Percentiles rank a stretch among this genome's conserved stretches.
phyloP scores from a whole-genome alignment of 176 grass and related monocot genomes.

The Hsuehochloa calcarea region DNA sequence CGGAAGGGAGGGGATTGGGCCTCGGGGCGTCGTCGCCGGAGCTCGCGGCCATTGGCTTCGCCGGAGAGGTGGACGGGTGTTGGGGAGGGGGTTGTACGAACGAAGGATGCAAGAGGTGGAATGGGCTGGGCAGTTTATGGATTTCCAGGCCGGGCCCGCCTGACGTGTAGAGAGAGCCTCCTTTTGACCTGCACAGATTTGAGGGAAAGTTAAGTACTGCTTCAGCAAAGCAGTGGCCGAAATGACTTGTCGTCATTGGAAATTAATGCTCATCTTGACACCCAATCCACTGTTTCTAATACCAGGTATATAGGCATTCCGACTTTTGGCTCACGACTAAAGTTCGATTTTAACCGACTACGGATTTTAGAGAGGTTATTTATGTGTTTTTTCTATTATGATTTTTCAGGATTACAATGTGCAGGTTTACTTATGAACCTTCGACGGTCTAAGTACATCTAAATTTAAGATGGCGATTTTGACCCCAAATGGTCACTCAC shows the following conservation, averaged over 20 bases:
- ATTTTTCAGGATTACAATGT: too few relatives aligned
- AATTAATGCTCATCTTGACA: background rate
- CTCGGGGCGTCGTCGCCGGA: constrained; percentile 39
- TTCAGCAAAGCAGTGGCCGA: background rate
- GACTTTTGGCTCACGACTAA: too few relatives aligned
- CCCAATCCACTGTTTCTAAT: background rate
- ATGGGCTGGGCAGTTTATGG: constrained; percentile 47
- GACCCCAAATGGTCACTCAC: background rate
- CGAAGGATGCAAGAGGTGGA: background rate
- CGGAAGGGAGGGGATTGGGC: constrained; percentile 48
- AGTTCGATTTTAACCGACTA: too few relatives aligned
- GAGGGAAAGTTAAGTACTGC: constrained; percentile 15
- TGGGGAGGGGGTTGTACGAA: constrained; percentile 10
- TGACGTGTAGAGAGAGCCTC: constrained; percentile 1
- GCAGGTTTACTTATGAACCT: too few relatives aligned
- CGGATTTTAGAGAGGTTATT: too few relatives aligned
- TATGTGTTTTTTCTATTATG: too few relatives aligned
- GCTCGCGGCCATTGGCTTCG: constrained; percentile 41
- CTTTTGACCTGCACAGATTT: constrained; percentile 31
- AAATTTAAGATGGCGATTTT: background rate
- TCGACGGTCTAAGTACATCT: background rate
- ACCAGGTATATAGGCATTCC: background rate
- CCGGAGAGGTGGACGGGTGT: constrained; percentile 4
- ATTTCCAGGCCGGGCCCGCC: constrained; percentile 43
- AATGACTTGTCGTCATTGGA: background rate